Evolutionary conservation across 441 rosid genomes (phyloP).

Genomic region (Pelargonium citronellum): DNA sequence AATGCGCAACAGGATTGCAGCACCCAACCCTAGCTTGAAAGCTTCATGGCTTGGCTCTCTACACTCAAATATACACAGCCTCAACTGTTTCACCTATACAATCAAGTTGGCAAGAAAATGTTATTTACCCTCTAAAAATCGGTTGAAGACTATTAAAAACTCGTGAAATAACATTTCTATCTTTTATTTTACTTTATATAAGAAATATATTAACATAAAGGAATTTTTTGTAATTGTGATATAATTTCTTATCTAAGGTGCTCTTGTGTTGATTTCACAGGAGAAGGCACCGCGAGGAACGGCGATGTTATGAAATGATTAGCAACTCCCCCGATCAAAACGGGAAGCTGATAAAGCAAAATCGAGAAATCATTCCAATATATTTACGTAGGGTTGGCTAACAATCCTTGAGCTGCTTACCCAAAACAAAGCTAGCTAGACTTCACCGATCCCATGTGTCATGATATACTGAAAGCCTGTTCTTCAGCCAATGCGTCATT

Average conservation of each 20-base stretch:
- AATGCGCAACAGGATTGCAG: constrained; percentile 50
- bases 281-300: constrained; percentile 24
- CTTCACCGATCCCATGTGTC: constrained; percentile 71
- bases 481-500: constrained; percentile 82
- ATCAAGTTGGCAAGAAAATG: too few species aligned
- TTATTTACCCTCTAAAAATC: too few species aligned
- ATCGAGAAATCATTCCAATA: constrained; percentile 44
- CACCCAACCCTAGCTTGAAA: constrained; percentile 65
- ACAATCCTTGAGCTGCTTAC: constrained; percentile 22
- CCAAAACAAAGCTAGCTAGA: background rate
- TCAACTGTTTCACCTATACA: constrained; percentile 64
- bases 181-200: background rate
- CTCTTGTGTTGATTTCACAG: background rate
- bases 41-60: constrained; percentile 78
- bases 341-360: constrained; percentile 38
- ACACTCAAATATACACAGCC: constrained; percentile 82
- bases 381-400: constrained; percentile 15
- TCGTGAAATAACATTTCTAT: background rate
- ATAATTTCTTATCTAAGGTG: too few species aligned
- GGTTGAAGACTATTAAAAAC: background rate
- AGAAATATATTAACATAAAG: too few species aligned
- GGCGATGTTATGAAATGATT: constrained; percentile 34
- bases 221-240: too few species aligned
- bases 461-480: constrained; percentile 59
- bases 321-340: constrained; percentile 38